phyloP scores from a whole-genome alignment of 768 basidiomycete genomes.

The Pleurotus cornucopiae region DNA sequence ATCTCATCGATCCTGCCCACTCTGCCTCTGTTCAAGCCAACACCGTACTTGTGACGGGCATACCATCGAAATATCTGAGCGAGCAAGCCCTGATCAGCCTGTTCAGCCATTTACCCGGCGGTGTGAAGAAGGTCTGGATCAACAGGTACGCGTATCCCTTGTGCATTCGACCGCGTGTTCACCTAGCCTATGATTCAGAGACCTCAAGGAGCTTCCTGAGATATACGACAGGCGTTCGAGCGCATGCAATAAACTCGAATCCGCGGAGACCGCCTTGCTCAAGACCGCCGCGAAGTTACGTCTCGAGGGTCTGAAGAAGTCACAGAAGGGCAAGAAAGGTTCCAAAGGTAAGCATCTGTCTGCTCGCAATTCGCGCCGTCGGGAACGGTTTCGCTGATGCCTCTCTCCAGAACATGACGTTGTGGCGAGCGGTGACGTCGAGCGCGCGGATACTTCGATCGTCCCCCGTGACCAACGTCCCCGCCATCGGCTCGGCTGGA shows the following conservation, averaged over 20 bases:
- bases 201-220: conserved; percentile 85
- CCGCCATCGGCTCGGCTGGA: conserved; percentile 61
- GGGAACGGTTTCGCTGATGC: too few relatives aligned
- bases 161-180: too few relatives aligned
- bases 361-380: too few relatives aligned
- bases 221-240: conserved; percentile 71
- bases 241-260: conserved; percentile 79
- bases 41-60: conserved; percentile 87
- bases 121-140: conserved; percentile 88
- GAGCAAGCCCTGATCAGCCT: conserved; percentile 61
- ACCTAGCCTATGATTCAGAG: conserved; percentile 29
- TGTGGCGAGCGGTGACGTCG: conserved; percentile 11
- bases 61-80: conserved; percentile 75
- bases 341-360: not conserved
- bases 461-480: conserved; percentile 77
- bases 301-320: conserved; percentile 44
- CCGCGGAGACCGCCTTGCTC: conserved; percentile 76
- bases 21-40: conserved; percentile 80
- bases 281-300: conserved; percentile 73
- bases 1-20: conserved; percentile 73
- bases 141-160: conserved; percentile 51
- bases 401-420: too few relatives aligned
- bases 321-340: conserved; percentile 11
- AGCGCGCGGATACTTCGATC: conserved; percentile 16
- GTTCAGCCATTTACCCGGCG: conserved; percentile 85